phyloP scores from a whole-genome alignment of 148 eudicot genomes.

The Fagopyrum esculentum region DNA sequence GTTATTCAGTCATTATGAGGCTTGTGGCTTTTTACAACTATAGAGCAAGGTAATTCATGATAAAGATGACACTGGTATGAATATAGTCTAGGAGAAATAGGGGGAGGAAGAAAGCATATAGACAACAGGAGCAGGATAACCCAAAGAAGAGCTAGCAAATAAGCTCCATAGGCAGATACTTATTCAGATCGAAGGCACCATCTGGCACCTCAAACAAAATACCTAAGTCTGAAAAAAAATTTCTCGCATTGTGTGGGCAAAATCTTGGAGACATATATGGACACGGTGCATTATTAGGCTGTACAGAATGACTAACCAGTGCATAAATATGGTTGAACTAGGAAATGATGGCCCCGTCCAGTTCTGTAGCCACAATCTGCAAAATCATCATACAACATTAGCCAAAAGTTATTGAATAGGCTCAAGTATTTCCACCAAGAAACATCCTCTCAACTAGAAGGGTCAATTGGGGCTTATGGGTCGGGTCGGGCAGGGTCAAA shows the following conservation, averaged over 20 bases:
- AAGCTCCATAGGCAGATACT: not conserved
- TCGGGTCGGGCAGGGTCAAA: no score
- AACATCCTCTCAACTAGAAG: not conserved
- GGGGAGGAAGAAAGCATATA: not conserved
- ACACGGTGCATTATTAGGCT: not conserved
- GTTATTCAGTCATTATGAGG: not conserved
- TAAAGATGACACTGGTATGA: not conserved
- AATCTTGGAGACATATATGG: constrained; percentile 5
- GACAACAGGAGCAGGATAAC: not conserved
- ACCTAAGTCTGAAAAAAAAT: not conserved
- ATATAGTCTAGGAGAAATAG: not conserved
- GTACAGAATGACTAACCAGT: constrained; percentile 49
- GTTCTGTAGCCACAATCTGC: constrained; percentile 94
- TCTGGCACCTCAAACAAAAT: not conserved
- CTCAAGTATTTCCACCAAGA: not conserved
- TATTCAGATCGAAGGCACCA: not conserved
- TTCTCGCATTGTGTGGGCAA: not conserved
- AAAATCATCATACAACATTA: constrained; percentile 13
- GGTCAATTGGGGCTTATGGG: no score
- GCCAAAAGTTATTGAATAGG: not conserved
- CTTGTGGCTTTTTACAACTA: not conserved
- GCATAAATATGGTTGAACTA: constrained; percentile 57
- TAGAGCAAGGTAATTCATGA: not conserved
- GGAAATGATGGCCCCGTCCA: constrained; percentile 78
- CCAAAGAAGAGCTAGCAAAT: not conserved